phyloP scores from a whole-genome alignment of 768 basidiomycete genomes.

The Holtermanniella nyarrowii region DNA sequence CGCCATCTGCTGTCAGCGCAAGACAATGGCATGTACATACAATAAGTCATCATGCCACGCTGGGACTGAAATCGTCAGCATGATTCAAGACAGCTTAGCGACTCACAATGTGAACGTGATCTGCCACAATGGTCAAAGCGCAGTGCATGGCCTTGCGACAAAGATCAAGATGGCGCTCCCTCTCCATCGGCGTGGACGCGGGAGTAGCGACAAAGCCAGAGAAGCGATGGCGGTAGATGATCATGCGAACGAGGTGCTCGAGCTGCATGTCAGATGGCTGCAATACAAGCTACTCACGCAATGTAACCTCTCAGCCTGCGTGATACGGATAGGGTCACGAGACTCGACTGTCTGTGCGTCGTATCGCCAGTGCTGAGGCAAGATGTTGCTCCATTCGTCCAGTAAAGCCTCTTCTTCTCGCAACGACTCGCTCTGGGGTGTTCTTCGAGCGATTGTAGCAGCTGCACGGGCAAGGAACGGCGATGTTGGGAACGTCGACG shows the following conservation, averaged over 20 bases:
- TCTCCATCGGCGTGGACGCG: conserved; percentile 52
- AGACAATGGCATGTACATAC: conserved; percentile 47
- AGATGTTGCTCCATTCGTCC: conserved; percentile 62
- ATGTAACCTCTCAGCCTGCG: conserved; percentile 75
- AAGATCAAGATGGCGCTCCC: conserved; percentile 42
- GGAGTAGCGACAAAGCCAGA: conserved; percentile 39
- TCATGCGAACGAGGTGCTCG: conserved; percentile 74
- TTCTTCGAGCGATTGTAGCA: conserved; percentile 52
- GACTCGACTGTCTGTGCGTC: conserved; percentile 67
- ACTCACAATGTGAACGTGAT: conserved; percentile 70
- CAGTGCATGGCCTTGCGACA: conserved; percentile 58
- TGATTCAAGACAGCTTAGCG: background rate
- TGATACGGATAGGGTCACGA: conserved; percentile 78
- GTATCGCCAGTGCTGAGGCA: conserved; percentile 71
- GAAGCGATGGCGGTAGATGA: conserved; percentile 78
- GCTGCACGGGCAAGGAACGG: conserved; percentile 71
- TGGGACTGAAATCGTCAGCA: conserved; percentile 26
- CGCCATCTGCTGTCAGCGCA: conserved; percentile 56
- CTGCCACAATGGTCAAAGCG: conserved; percentile 69
- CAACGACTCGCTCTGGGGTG: conserved; percentile 32
- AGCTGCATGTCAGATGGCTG: conserved; percentile 39
- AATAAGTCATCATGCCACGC: conserved; percentile 88
- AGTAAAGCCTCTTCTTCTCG: conserved; percentile 66
- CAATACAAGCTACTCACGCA: conserved; percentile 42
- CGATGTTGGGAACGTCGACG: conserved; percentile 57